A percentile compares a stretch with the other conserved stretches of the same genome.
phyloP scores from a whole-genome alignment of 805 yeast species.

The Maudiozyma turicensis region DNA sequence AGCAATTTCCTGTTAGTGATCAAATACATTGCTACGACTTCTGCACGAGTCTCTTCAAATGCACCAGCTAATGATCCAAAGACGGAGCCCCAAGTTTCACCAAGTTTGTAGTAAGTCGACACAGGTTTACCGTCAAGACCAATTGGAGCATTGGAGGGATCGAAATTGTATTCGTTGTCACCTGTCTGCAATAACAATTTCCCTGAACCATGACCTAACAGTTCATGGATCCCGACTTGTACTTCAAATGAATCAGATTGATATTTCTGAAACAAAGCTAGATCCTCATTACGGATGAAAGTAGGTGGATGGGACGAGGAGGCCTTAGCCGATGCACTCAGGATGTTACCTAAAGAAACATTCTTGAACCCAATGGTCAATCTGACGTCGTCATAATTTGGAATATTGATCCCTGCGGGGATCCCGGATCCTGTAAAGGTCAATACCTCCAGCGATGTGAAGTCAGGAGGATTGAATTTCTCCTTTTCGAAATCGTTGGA shows the following conservation, averaged over 20 bases:
- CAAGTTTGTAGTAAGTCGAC: slow-evolving; percentile 60
- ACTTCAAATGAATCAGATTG: slow-evolving; percentile 81
- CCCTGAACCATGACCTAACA: slow-evolving; percentile 88
- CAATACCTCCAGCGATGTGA: slow-evolving; percentile 80
- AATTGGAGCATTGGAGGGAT: slow-evolving; percentile 49
- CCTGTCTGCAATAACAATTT: slow-evolving; percentile 55
- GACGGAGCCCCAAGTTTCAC: slow-evolving; percentile 85
- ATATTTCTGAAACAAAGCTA: slow-evolving; percentile 54
- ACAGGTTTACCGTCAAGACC: slow-evolving; percentile 55
- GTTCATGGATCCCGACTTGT: slow-evolving; percentile 88
- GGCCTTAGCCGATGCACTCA: slow-evolving; percentile 57
- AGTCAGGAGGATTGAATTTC: slow-evolving; percentile 83
- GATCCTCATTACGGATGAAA: slow-evolving; percentile 46
- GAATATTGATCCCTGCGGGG: slow-evolving; percentile 90
- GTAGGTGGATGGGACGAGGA: slow-evolving; percentile 49
- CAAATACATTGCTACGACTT: slow-evolving; percentile 75
- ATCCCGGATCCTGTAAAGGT: slow-evolving; percentile 85
- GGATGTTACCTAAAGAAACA: slow-evolving; percentile 79
- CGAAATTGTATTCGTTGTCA: slow-evolving; percentile 64
- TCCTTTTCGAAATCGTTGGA: slow-evolving; percentile 66
- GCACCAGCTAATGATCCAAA: slow-evolving; percentile 80
- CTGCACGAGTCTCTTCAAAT: slow-evolving; percentile 90
- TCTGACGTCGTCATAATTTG: slow-evolving; percentile 85
- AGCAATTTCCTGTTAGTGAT: slow-evolving; percentile 59
- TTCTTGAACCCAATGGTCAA: slow-evolving; percentile 79